phyloP scores from a whole-genome alignment of 371 early-diverging fungal species.

The Actinomortierella wolfii region DNA sequence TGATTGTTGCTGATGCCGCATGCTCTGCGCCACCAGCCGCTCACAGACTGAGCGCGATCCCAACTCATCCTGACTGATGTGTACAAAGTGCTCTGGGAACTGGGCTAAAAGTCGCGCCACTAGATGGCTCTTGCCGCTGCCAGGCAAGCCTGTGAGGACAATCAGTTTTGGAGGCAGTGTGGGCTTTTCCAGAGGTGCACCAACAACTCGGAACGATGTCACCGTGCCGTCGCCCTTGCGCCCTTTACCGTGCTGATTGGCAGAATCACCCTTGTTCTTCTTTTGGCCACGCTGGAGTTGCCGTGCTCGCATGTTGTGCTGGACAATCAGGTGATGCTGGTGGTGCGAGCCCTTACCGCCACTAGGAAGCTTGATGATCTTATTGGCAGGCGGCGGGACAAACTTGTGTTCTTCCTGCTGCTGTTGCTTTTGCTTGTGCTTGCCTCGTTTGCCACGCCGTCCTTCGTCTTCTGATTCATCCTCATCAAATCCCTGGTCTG shows the following conservation, averaged over 20 bases:
- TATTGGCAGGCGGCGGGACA: conserved; percentile 38
- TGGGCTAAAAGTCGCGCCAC: conserved; percentile 19
- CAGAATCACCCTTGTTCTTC: conserved; percentile 10
- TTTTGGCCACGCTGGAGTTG: conserved; percentile 44
- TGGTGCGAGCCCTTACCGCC: conserved; percentile 29
- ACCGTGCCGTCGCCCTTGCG: conserved; percentile 29
- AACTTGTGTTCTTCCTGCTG: conserved; percentile 11
- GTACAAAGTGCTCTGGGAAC: conserved; percentile 42
- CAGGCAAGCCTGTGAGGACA: conserved; percentile 51
- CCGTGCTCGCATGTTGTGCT: conserved; percentile 37
- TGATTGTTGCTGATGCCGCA: conserved; percentile 42
- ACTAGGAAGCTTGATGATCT: conserved; percentile 40
- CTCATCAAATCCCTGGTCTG: background rate
- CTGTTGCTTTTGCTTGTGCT: conserved; percentile 18
- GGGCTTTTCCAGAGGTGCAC: conserved; percentile 12
- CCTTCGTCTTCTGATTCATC: conserved; percentile 30
- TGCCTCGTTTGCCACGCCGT: conserved; percentile 36
- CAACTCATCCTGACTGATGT: conserved; percentile 53
- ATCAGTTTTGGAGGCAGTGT: conserved; percentile 40
- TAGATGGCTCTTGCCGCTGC: conserved; percentile 51
- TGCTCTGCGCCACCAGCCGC: conserved; percentile 39
- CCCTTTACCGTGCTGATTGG: conserved; percentile 12
- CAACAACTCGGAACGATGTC: conserved; percentile 18
- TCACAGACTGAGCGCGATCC: conserved; percentile 45
- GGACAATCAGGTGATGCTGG: conserved; percentile 40